Evolutionary conservation across 2,329 filamentous ascomycete genomes (phyloP).

Genomic region (Juglanconis sp.): DNA sequence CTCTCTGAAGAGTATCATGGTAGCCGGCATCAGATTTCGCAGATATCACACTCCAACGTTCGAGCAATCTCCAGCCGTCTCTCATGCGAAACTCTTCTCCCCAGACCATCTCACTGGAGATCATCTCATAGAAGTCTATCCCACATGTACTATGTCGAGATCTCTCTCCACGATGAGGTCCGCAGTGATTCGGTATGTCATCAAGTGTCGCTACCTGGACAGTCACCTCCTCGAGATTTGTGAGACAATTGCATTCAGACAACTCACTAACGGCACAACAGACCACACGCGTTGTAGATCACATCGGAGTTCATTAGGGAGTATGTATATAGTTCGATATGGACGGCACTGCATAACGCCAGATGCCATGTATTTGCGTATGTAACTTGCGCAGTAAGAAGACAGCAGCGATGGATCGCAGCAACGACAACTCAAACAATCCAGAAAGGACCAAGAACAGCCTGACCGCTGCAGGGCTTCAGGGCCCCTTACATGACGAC

Average conservation of each 20-base stretch:
- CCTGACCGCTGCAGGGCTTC: background rate
- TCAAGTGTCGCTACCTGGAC: too few species aligned
- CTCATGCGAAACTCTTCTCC: too few species aligned
- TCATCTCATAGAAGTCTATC: too few species aligned
- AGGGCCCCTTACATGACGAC: conserved; percentile 14
- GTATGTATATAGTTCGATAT: conserved; percentile 4
- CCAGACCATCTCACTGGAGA: too few species aligned
- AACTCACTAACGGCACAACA: background rate
- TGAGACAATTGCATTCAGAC: background rate
- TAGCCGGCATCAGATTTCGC: too few species aligned
- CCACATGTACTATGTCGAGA: too few species aligned
- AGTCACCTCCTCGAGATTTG: background rate
- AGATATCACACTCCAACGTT: too few species aligned
- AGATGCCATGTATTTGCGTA: conserved; percentile 1
- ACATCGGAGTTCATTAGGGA: background rate
- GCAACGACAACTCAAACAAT: background rate
- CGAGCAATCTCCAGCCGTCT: too few species aligned
- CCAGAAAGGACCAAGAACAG: background rate
- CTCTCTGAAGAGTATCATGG: too few species aligned
- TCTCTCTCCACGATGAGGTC: too few species aligned
- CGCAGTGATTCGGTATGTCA: too few species aligned
- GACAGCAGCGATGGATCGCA: background rate
- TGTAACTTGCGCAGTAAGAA: background rate
- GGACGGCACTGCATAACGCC: background rate
- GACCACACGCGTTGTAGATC: background rate